Conservation (phyloP, 2,329 filamentous ascomycete species). For the Paracoccidioides lutzii region DNA sequence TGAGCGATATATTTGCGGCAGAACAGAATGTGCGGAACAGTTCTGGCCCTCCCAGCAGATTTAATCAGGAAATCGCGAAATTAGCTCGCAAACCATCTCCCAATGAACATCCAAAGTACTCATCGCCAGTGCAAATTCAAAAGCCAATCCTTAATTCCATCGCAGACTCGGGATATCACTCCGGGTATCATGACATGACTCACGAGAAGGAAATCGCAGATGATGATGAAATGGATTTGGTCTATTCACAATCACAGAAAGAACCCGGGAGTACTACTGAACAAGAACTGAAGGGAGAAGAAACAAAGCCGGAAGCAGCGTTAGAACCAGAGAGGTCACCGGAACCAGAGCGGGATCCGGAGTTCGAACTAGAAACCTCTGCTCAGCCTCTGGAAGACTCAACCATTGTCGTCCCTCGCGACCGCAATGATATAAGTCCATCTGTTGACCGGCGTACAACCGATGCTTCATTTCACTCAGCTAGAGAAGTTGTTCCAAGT, state of each 20-base stretch:
- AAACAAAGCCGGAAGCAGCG: background rate
- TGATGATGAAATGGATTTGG: slow-evolving; percentile 26
- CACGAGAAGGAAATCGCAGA: slow-evolving; percentile 33
- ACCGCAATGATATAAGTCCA: slow-evolving; percentile 13
- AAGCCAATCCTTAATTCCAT: slow-evolving; percentile 31
- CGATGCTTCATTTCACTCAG: slow-evolving; percentile 37
- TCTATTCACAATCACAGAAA: slow-evolving; percentile 5
- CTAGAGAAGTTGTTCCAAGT: slow-evolving; percentile 26
- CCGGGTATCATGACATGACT: slow-evolving; percentile 36
- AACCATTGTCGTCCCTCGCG: slow-evolving; percentile 7
- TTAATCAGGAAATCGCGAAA: slow-evolving; percentile 25
- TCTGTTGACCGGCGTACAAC: slow-evolving; percentile 27
- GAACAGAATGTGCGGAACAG: slow-evolving; percentile 26
- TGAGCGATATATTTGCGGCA: slow-evolving; percentile 37
- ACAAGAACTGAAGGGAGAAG: background rate
- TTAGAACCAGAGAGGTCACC: background rate
- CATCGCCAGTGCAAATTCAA: slow-evolving; percentile 19
- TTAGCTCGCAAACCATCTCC: slow-evolving; percentile 11
- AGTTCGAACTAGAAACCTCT: slow-evolving; percentile 18
- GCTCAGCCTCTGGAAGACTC: slow-evolving; percentile 24
- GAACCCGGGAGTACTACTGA: background rate
- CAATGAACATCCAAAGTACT: slow-evolving; percentile 12
- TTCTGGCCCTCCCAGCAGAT: slow-evolving; percentile 22
- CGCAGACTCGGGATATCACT: slow-evolving; percentile 35
- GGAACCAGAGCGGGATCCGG: background rate